Evolutionary conservation across 805 yeast species (phyloP).

Genomic region (Tetrapisispora phaffii): DNA sequence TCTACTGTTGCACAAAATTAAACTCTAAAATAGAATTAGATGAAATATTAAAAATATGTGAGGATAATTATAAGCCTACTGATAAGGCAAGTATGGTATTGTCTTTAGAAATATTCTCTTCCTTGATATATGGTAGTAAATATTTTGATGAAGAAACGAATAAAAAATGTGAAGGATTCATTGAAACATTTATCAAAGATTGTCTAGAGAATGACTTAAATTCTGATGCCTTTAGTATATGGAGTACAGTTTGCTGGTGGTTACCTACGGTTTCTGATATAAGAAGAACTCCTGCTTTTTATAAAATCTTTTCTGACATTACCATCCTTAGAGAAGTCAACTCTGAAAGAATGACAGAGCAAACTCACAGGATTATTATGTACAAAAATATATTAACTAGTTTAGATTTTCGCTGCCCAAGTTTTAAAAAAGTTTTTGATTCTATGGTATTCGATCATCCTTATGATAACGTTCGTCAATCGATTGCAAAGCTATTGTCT

Average conservation of each 20-base stretch:
- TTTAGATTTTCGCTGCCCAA: conserved; percentile 46
- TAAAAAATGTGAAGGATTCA: conserved; percentile 36
- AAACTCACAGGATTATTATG: conserved; percentile 47
- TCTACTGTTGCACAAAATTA: conserved; percentile 40
- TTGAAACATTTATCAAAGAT: conserved; percentile 35
- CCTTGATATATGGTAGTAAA: conserved; percentile 44
- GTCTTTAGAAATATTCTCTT: conserved; percentile 59
- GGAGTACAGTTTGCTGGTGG: conserved; percentile 75
- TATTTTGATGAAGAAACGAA: conserved; percentile 31
- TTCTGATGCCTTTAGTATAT: conserved; percentile 62
- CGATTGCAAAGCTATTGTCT: conserved; percentile 50
- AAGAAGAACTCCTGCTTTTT: conserved; percentile 52
- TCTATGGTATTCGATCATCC: conserved; percentile 47
- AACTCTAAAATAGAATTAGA: conserved; percentile 33
- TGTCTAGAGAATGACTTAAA: conserved; percentile 52
- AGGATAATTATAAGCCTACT: conserved; percentile 44
- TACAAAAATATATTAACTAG: conserved; percentile 41
- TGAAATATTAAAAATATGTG: conserved; percentile 45
- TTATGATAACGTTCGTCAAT: conserved; percentile 61
- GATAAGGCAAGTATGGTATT: conserved; percentile 74
- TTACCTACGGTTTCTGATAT: conserved; percentile 53
- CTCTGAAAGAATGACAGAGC: conserved; percentile 54
- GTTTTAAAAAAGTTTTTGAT: conserved; percentile 36
- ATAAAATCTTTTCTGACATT: conserved; percentile 37
- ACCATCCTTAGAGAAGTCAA: conserved; percentile 33